Evolutionary conservation across 1,284 basidiomycete species (phyloP), one percentile per base, ranked within the genome.

Genomic region (Fomitopsis schrenkii): DNA sequence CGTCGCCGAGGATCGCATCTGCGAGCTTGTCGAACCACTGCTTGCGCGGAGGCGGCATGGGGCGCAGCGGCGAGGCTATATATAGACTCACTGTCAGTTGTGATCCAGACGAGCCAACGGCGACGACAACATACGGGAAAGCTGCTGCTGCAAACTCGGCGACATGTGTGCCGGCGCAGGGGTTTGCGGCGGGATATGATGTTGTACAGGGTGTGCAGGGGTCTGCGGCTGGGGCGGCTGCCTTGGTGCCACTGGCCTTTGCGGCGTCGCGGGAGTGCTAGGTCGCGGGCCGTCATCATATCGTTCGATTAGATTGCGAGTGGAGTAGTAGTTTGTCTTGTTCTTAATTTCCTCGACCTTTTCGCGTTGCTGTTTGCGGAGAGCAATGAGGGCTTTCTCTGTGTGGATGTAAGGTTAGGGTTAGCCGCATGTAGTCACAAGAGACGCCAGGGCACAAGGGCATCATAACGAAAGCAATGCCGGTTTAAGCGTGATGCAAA

Each of bases 301-400:
- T 62, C 88, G 87, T 72, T 98, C 95, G 15, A 99, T 81, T 54
- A 99, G 83, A 68, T 90, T 91, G 57, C 93, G 88, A 17, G 95
- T 97, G 30, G 87, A 87, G 73, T 99, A 95, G 75, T 93, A 99
- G 69, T 97, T 96, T 0, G 95, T 98, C 69, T 94, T 95, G 77
- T 94, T 93, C 81, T 99, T 99, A 68, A 99, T 93, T 71, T 98
- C 96, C 67, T 97, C 96, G 35, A 99, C 85, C 72, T 94, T 96
- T 44, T 84, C 84, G 41, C 92, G 87, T 68, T 96, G 94, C 70
- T 91, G 81, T 70, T 89, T 89, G 66, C 93, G 83, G 12, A 98
- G 80, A 0, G 79, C 74, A 62, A 89, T 87, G 17, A 99, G 79
- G 12, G 88, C 87, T 70, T 86, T 91, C 74, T 98, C 96, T 95